Evolutionary conservation across 2,329 filamentous ascomycete species (phyloP).

Genomic region (Gaeumannomyces tritici): DNA sequence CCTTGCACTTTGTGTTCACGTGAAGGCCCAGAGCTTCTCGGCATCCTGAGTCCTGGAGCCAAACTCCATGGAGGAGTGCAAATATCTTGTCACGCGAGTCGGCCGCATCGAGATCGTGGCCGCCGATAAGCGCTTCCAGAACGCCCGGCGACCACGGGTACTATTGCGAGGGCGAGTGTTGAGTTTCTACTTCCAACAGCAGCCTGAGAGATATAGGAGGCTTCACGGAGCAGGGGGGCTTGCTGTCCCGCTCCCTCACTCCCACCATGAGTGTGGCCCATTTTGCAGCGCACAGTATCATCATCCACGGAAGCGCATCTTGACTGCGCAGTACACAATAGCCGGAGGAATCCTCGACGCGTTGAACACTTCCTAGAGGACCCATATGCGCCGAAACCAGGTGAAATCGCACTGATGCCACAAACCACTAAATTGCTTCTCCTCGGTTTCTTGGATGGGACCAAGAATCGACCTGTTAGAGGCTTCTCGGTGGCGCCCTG

Average conservation of each 20-base stretch:
- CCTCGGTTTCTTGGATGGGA: background rate
- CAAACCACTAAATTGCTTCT: background rate
- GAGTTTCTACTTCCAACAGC: background rate
- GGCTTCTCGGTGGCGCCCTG: too few relatives aligned
- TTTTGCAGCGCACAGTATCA: background rate
- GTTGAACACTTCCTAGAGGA: conserved; percentile 7
- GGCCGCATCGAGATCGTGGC: conserved; percentile 7
- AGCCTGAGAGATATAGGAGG: background rate
- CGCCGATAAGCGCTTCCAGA: conserved; percentile 6
- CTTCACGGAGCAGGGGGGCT: background rate
- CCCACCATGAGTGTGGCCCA: background rate
- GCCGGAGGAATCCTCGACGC: background rate
- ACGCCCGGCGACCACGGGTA: background rate
- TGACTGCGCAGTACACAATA: background rate
- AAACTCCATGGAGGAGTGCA: conserved; percentile 8
- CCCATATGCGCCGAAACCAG: conserved; percentile 9
- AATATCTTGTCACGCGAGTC: conserved; percentile 9
- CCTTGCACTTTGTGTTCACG: background rate
- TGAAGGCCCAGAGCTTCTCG: background rate
- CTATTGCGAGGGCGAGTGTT: too few relatives aligned
- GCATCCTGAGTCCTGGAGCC: conserved; percentile 5
- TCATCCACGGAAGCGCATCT: background rate
- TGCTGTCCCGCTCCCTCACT: background rate
- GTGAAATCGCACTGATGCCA: background rate
- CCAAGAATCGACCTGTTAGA: background rate